Evolutionary conservation across 805 yeast genomes (phyloP), one percentile per base, ranked within the genome.

Genomic region (Phaffomyces opuntiae): DNA sequence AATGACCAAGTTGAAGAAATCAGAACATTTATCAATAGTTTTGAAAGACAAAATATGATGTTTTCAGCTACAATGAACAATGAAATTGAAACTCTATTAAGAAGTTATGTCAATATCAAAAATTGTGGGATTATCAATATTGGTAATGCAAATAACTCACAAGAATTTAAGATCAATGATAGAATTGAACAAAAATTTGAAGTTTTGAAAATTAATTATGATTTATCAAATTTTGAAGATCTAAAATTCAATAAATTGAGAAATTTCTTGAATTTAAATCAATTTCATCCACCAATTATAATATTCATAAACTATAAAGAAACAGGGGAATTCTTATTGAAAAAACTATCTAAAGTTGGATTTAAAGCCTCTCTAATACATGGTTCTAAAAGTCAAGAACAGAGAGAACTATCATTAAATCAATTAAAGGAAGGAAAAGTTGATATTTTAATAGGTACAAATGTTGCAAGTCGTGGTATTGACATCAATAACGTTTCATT

Each of bases 381-480:
- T 64, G 98, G 98, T 13, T 81, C 90, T 0, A 87, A 85, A 60
- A 73, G 83, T 1, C 99, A 91, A 64, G 85, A 79, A 12, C 83
- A 83, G 55, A 77, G 99, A 64, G 98, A 91, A 58, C 65, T 65
- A n/a, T 85, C 96, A 0, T 71, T 91, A 16, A 65, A 68, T 9
- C 70, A 77, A 32, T 72, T 91, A 50, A 72, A 81, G 39, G 52
- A 64, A 7, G 81, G 84, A 2, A 64, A 67, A 24, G 75, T 74
- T 0, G 81, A 80, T 43, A 70, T 87, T 7, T 65, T 91, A 38
- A 81, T 91, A 16, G 98, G 97, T 4, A 93, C 98, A 0, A 96
- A 91, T 62, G 88, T 91, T 24, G 97, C 97, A 0, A 95, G 96
- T 3, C 77, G 99, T 67, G 99, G 99, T 61, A 78, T 91, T 39